Evolutionary conservation across 805 yeast species (phyloP).

Genomic region (Starmerella asiatica): DNA sequence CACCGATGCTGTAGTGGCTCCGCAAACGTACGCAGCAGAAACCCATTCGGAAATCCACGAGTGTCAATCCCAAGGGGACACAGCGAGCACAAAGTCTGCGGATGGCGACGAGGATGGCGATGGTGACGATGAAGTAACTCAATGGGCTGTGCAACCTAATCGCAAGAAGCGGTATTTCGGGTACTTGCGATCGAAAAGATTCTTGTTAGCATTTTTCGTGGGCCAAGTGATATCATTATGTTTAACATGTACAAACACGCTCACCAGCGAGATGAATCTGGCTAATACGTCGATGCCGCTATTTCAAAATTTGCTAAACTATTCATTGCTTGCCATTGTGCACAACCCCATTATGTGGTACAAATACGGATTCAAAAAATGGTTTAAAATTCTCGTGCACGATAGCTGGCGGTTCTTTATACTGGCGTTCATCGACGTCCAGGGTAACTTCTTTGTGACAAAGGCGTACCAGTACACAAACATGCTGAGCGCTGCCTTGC

Average conservation of each 20-base stretch:
- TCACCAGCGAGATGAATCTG: slow-evolving; percentile 31
- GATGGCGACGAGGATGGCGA: slow-evolving; percentile 4
- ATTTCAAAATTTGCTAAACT: slow-evolving; percentile 33
- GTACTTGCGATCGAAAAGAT: slow-evolving; percentile 26
- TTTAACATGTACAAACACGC: slow-evolving; percentile 33
- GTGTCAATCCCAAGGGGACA: no score
- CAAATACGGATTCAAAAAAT: slow-evolving; percentile 29
- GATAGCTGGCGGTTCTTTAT: slow-evolving; percentile 35
- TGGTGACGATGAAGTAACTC: slow-evolving; percentile 6
- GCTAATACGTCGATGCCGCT: slow-evolving; percentile 33
- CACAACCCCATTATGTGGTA: slow-evolving; percentile 32
- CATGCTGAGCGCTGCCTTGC: slow-evolving; percentile 32
- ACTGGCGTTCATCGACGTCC: slow-evolving; percentile 34
- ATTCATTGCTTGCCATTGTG: slow-evolving; percentile 28
- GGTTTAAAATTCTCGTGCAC: slow-evolving; percentile 22
- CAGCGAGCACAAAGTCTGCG: slow-evolving; percentile 1
- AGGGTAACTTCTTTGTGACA: slow-evolving; percentile 36
- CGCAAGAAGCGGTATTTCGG: slow-evolving; percentile 19
- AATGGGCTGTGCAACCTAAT: slow-evolving; percentile 11
- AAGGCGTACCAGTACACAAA: slow-evolving; percentile 34
- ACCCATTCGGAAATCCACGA: background rate
- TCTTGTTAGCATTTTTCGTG: slow-evolving; percentile 31
- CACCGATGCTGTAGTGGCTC: background rate
- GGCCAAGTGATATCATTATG: slow-evolving; percentile 33
- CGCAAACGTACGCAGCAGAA: no score